These are phyloP conservation scores for Capronia coronata DNA, from an alignment of 2,329 filamentous ascomycete species.

Conservation along the genomic window DNA sequence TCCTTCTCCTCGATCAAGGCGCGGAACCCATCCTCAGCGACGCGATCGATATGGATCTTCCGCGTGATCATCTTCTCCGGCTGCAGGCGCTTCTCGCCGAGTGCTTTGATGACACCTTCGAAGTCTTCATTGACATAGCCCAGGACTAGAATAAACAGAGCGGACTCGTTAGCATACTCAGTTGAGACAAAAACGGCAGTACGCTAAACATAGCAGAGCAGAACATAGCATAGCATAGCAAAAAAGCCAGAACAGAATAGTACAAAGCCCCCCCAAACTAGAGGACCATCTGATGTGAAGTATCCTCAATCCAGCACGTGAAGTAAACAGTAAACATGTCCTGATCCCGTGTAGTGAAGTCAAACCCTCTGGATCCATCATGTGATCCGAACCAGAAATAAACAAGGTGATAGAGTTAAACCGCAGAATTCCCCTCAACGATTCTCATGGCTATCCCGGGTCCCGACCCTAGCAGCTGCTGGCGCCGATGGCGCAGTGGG, in stretches of 20 bases:
- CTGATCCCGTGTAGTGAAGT: background rate
- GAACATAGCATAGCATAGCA: too few species aligned
- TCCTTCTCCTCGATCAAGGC: slow-evolving; percentile 55
- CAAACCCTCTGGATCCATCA: too few species aligned
- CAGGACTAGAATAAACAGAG: slow-evolving; percentile 29
- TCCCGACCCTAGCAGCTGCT: background rate
- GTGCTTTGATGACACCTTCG: slow-evolving; percentile 50
- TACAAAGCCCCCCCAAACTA: too few species aligned
- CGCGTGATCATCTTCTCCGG: slow-evolving; percentile 56
- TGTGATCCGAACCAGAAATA: background rate
- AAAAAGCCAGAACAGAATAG: too few species aligned
- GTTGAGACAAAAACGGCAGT: too few species aligned
- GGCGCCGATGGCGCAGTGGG: too few species aligned
- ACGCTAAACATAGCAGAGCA: too few species aligned
- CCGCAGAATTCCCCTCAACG: background rate
- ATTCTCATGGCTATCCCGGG: background rate
- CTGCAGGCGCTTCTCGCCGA: slow-evolving; percentile 43
- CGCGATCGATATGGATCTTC: slow-evolving; percentile 49
- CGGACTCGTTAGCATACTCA: background rate
- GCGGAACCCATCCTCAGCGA: slow-evolving; percentile 54
- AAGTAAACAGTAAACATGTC: too few species aligned
- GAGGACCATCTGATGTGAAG: too few species aligned
- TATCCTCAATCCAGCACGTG: too few species aligned
- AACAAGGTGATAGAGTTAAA: background rate
- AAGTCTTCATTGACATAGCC: slow-evolving; percentile 52